These are phyloP conservation scores for Bremia lactucae DNA, from an alignment of 352 stramenopile species.

Conservation along the genomic window DNA sequence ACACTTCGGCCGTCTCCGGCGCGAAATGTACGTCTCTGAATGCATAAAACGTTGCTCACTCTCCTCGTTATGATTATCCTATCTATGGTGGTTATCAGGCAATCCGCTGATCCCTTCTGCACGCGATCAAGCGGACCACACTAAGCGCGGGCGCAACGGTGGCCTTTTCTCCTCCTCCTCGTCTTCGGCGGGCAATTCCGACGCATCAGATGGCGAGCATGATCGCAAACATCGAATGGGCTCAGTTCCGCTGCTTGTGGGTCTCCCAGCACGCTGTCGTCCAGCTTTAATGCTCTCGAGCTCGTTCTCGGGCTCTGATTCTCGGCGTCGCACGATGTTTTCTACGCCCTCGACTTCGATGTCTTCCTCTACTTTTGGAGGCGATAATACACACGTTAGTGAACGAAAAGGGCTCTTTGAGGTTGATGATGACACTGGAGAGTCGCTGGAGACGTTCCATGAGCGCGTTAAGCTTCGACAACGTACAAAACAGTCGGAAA, in stretches of 20 bases:
- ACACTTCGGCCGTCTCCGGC: slow-evolving; percentile 10
- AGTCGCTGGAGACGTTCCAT: slow-evolving; percentile 65
- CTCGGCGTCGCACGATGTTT: slow-evolving; percentile 32
- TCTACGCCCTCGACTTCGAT: slow-evolving; percentile 19
- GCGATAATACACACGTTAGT: slow-evolving; percentile 6
- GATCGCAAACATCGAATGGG: slow-evolving; percentile 5
- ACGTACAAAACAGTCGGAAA: slow-evolving; percentile 54
- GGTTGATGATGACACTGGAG: slow-evolving; percentile 48
- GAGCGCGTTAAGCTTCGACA: slow-evolving; percentile 63
- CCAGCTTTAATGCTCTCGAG: slow-evolving; percentile 21
- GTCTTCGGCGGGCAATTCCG: slow-evolving; percentile 19
- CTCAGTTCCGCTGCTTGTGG: slow-evolving; percentile 9
- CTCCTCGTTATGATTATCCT: not conserved
- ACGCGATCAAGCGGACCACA: slow-evolving; percentile 5
- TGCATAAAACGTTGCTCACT: not conserved
- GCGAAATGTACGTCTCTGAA: slow-evolving; percentile 11
- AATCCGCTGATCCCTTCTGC: slow-evolving; percentile 10
- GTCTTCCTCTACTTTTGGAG: slow-evolving; percentile 3
- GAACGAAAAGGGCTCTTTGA: slow-evolving; percentile 72
- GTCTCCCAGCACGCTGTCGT: slow-evolving; percentile 8
- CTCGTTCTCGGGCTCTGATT: slow-evolving; percentile 7
- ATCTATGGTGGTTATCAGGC: slow-evolving; percentile 8
- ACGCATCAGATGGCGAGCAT: slow-evolving; percentile 13
- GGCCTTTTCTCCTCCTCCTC: slow-evolving; percentile 32
- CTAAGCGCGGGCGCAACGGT: slow-evolving; percentile 20